A percentile compares a stretch with the other conserved stretches of the same genome.
Evolutionary conservation across 225 moss, liverwort and hornwort species (phyloP).

Genomic region (Polytrichum commune): DNA sequence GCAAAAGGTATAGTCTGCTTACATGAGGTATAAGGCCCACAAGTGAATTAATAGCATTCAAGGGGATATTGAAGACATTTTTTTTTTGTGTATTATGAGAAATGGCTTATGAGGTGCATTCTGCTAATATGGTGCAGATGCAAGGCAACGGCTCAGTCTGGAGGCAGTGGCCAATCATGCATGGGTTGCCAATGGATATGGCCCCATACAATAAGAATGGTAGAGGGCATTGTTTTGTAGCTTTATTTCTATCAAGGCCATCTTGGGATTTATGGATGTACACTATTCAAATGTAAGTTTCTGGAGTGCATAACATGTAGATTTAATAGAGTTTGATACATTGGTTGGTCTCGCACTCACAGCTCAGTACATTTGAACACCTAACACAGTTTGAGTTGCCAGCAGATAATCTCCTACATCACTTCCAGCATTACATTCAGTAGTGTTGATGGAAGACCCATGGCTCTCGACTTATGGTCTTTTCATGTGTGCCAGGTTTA

Average conservation of each 20-base stretch:
- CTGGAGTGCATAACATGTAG: background rate
- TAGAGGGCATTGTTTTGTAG: slow-evolving; percentile 8
- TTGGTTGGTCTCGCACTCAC: slow-evolving; percentile 6
- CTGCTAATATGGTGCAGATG: slow-evolving; percentile 44
- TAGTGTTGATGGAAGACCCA: background rate
- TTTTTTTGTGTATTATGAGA: no score
- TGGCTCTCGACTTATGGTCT: slow-evolving; percentile 32
- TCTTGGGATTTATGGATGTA: background rate
- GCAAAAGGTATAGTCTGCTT: no score
- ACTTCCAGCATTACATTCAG: no score
- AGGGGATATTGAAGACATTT: no score
- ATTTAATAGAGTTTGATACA: slow-evolving; percentile 30
- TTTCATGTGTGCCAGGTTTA: slow-evolving; percentile 41
- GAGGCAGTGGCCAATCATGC: slow-evolving; percentile 62
- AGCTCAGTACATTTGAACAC: slow-evolving; percentile 2
- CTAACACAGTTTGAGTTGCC: slow-evolving; percentile 25
- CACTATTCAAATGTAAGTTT: slow-evolving; percentile 3
- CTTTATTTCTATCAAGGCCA: slow-evolving; percentile 8
- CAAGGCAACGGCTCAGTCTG: slow-evolving; percentile 54
- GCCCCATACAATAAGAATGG: slow-evolving; percentile 33
- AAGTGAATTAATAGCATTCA: no score
- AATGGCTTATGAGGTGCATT: slow-evolving; percentile 39
- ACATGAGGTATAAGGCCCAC: no score
- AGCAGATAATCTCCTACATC: slow-evolving; percentile 12
- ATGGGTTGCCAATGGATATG: slow-evolving; percentile 60